phyloP scores from a whole-genome alignment of 2,329 filamentous ascomycete genomes.

The Coniochaeta hoffmannii region DNA sequence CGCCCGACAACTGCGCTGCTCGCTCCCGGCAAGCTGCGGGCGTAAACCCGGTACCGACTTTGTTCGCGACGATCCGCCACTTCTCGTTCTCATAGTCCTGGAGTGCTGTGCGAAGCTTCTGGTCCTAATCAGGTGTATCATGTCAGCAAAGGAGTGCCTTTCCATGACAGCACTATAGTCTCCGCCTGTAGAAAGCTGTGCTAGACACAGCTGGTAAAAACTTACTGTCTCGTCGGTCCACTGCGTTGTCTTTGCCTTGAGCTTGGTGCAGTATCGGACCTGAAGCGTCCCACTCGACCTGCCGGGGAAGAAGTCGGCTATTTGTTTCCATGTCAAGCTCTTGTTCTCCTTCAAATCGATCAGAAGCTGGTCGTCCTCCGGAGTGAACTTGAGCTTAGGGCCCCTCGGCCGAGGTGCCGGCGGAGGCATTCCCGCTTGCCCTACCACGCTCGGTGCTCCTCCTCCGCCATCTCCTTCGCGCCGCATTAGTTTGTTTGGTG shows the following conservation, averaged over 20 bases:
- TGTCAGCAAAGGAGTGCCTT: neutral
- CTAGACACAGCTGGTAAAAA: slow-evolving; percentile 4
- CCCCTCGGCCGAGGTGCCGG: slow-evolving; percentile 75
- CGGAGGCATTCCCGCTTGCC: slow-evolving; percentile 77
- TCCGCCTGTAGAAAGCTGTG: neutral
- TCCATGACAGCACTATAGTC: neutral
- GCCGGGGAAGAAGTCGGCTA: slow-evolving; percentile 91
- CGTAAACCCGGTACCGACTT: slow-evolving; percentile 85
- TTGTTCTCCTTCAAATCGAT: slow-evolving; percentile 92
- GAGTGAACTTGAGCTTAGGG: slow-evolving; percentile 89
- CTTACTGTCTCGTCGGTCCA: slow-evolving; percentile 92
- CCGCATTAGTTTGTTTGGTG: slow-evolving; percentile 60
- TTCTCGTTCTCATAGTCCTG: slow-evolving; percentile 86
- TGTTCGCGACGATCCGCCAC: slow-evolving; percentile 86
- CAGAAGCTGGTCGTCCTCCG: slow-evolving; percentile 81
- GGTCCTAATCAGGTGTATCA: slow-evolving; percentile 45
- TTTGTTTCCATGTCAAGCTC: slow-evolving; percentile 94
- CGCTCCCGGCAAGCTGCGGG: slow-evolving; percentile 81
- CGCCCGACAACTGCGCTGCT: slow-evolving; percentile 53
- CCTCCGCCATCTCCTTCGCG: slow-evolving; percentile 42
- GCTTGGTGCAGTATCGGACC: slow-evolving; percentile 89
- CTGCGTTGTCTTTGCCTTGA: slow-evolving; percentile 87
- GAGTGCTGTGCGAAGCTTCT: slow-evolving; percentile 68
- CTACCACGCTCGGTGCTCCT: slow-evolving; percentile 76
- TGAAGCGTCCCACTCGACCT: slow-evolving; percentile 85